These are phyloP conservation scores for Imleria badia DNA, from an alignment of 768 basidiomycete genomes.

Conservation along the genomic window DNA sequence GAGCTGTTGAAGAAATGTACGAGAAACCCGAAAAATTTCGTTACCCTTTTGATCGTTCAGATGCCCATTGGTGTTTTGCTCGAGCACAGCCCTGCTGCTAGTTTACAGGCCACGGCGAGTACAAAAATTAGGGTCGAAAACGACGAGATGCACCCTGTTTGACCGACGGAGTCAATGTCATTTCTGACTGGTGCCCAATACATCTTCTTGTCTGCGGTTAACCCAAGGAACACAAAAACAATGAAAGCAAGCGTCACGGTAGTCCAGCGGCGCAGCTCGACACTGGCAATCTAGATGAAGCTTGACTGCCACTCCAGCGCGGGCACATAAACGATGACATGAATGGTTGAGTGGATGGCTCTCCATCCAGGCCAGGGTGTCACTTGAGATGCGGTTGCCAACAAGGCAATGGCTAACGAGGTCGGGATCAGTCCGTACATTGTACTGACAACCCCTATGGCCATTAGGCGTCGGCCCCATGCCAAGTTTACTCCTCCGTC, in stretches of 20 bases:
- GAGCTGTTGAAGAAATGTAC: neutral
- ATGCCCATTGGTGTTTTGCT: neutral
- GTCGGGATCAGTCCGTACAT: constrained; percentile 15
- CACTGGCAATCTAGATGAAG: neutral
- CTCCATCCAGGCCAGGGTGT: constrained; percentile 23
- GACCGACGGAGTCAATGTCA: neutral
- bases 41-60: neutral
- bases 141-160: neutral
- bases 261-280: constrained; percentile 23
- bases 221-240: constrained; percentile 18
- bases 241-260: constrained; percentile 8
- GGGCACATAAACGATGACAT: constrained; percentile 6
- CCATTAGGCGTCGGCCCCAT: constrained; percentile 18
- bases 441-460: constrained; percentile 3
- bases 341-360: constrained; percentile 13
- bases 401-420: constrained; percentile 7
- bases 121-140: neutral
- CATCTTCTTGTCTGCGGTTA: constrained; percentile 16
- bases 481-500: neutral
- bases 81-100: neutral
- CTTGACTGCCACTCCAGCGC: constrained; percentile 10
- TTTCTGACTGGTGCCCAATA: constrained; percentile 6
- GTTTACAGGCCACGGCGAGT: neutral
- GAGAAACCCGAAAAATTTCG: neutral
- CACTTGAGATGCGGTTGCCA: constrained; percentile 7